Evolutionary conservation across 768 basidiomycete genomes (phyloP).

Genomic region (Tricholoma matsutake): DNA sequence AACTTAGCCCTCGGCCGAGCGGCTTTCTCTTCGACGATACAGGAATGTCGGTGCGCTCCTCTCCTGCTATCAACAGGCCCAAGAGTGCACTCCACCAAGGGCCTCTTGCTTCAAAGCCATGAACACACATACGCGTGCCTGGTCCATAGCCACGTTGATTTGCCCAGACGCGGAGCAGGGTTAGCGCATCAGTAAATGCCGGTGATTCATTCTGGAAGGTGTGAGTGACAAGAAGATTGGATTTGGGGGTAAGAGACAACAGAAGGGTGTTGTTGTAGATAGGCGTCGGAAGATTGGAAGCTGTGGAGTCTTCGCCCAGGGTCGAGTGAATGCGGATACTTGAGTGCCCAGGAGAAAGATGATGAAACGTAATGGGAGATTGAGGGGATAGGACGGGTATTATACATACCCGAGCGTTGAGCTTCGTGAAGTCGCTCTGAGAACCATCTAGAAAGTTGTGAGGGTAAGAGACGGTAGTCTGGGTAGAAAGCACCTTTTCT

Average conservation of each 20-base stretch:
- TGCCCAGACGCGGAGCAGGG: slow-evolving; percentile 87
- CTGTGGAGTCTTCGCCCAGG: slow-evolving; percentile 18
- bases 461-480: slow-evolving; percentile 24
- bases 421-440: slow-evolving; percentile 57
- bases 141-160: slow-evolving; percentile 77
- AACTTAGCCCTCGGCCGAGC: slow-evolving; percentile 79
- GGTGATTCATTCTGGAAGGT: slow-evolving; percentile 51
- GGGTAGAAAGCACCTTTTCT: slow-evolving; percentile 41
- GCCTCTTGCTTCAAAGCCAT: slow-evolving; percentile 69
- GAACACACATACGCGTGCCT: slow-evolving; percentile 52
- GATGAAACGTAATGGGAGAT: slow-evolving; percentile 63
- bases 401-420: slow-evolving; percentile 70
- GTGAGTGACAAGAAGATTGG: slow-evolving; percentile 54
- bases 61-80: slow-evolving; percentile 61
- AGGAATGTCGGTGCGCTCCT: slow-evolving; percentile 41
- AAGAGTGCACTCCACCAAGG: slow-evolving; percentile 68
- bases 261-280: slow-evolving; percentile 79
- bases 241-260: slow-evolving; percentile 42
- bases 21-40: slow-evolving; percentile 45
- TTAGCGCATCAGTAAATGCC: slow-evolving; percentile 69
- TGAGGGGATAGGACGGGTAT: slow-evolving; percentile 60
- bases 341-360: slow-evolving; percentile 71
- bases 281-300: slow-evolving; percentile 55
- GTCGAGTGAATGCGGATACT: slow-evolving; percentile 40
- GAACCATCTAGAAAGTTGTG: slow-evolving; percentile 42